Conservation (phyloP, 1,139 yeast genomes). For the Blastobotrys elegans region DNA sequence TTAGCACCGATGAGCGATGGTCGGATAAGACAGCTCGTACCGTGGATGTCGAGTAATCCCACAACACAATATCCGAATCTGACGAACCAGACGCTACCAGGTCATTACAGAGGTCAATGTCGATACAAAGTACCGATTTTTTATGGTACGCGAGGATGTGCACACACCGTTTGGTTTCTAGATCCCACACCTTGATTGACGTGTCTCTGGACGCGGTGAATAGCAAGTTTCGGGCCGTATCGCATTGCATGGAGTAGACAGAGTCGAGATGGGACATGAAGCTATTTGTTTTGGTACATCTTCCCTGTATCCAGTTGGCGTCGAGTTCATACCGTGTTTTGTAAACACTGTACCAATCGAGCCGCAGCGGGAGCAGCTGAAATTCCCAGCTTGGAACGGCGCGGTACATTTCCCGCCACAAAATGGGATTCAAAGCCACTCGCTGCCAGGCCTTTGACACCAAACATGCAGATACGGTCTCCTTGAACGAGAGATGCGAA, state of each 20-base stretch:
- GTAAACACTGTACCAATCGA: conserved; percentile 12
- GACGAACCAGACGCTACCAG: conserved; percentile 16
- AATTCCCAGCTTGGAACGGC: conserved; percentile 3
- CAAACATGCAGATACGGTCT: not conserved
- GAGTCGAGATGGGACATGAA: conserved; percentile 11
- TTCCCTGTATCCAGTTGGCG: conserved; percentile 11
- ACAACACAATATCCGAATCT: conserved; percentile 11
- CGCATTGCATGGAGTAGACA: conserved; percentile 13
- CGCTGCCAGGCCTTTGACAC: conserved; percentile 11
- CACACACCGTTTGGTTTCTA: conserved; percentile 10
- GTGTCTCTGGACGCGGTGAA: conserved; percentile 14
- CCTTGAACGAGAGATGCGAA: conserved; percentile 5
- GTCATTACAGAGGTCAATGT: conserved; percentile 13
- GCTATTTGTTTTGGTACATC: conserved; percentile 10
- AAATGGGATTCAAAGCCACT: conserved; percentile 5
- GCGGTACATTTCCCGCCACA: conserved; percentile 9
- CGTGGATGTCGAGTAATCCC: conserved; percentile 9
- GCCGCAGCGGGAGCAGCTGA: not conserved
- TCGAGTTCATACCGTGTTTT: conserved; percentile 8
- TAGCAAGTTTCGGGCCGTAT: conserved; percentile 7
- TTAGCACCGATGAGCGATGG: conserved; percentile 14
- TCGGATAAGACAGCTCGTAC: conserved; percentile 8
- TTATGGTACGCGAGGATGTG: conserved; percentile 11
- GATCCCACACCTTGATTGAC: conserved; percentile 14
- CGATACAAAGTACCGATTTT: conserved; percentile 14